Conservation (phyloP, 2,329 filamentous ascomycete species). For the Aspergillus flavus region DNA sequence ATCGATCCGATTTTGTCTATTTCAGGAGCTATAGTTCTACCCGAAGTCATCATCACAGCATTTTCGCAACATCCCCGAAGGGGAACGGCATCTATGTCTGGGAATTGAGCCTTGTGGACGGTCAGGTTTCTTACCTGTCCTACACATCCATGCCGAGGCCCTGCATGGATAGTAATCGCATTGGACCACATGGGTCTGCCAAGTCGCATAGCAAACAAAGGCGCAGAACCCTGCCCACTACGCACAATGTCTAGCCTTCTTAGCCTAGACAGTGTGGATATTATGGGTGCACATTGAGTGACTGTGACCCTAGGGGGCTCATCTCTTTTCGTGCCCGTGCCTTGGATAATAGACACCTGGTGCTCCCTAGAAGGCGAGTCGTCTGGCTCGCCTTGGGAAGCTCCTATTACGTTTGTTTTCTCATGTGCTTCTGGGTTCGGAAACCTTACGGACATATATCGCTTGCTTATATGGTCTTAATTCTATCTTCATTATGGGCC, state of each 20-base stretch:
- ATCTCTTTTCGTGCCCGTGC: neutral
- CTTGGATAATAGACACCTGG: neutral
- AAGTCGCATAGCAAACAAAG: slow-evolving; percentile 1
- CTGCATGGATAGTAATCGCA: neutral
- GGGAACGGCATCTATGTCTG: neutral
- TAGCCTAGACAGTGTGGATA: neutral
- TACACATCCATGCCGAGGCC: neutral
- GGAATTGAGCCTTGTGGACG: neutral
- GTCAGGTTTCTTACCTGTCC: neutral
- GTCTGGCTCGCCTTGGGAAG: neutral
- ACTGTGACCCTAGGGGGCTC: neutral
- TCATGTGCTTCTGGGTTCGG: neutral
- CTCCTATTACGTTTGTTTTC: neutral
- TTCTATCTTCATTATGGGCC: neutral
- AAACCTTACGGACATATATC: neutral
- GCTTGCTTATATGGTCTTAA: neutral
- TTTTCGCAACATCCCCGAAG: neutral
- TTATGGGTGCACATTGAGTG: neutral
- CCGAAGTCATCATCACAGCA: neutral
- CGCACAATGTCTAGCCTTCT: neutral
- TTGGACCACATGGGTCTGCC: neutral
- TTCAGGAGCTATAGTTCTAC: neutral
- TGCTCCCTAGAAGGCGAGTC: neutral
- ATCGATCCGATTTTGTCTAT: neutral
- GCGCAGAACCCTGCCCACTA: neutral